Conservation (phyloP, 768 basidiomycete genomes). For the Pleurotus platypus region DNA sequence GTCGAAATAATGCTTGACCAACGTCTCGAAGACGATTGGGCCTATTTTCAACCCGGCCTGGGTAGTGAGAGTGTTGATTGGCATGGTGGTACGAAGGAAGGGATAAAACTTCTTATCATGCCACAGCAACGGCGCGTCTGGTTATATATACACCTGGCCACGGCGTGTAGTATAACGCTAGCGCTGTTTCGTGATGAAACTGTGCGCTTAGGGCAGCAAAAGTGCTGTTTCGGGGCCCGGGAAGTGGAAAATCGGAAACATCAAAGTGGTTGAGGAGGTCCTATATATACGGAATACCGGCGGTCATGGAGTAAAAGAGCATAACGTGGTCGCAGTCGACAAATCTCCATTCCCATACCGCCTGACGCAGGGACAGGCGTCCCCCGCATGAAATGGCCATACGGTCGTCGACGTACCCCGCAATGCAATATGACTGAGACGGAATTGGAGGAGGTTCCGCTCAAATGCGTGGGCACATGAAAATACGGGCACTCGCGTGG, state of each 20-base stretch:
- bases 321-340: conserved; percentile 1
- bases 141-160: background rate
- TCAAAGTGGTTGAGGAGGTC: background rate
- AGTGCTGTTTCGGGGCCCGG: background rate
- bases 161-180: background rate
- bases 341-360: background rate
- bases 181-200: background rate
- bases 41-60: conserved; percentile 64
- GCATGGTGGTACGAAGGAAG: conserved; percentile 16
- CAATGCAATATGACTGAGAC: background rate
- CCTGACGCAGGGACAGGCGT: conserved; percentile 3
- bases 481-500: too few relatives aligned
- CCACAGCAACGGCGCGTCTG: background rate
- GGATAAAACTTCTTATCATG: background rate
- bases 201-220: background rate
- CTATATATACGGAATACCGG: too few relatives aligned
- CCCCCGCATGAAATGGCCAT: conserved; percentile 6
- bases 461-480: background rate
- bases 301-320: background rate
- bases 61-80: conserved; percentile 54
- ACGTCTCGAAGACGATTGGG: conserved; percentile 68
- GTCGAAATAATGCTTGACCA: conserved; percentile 85
- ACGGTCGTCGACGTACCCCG: background rate
- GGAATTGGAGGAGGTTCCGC: background rate
- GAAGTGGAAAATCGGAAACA: background rate